phyloP scores from a whole-genome alignment of 192 early-diverging fungal genomes.

The Powellomyces hirtus region DNA sequence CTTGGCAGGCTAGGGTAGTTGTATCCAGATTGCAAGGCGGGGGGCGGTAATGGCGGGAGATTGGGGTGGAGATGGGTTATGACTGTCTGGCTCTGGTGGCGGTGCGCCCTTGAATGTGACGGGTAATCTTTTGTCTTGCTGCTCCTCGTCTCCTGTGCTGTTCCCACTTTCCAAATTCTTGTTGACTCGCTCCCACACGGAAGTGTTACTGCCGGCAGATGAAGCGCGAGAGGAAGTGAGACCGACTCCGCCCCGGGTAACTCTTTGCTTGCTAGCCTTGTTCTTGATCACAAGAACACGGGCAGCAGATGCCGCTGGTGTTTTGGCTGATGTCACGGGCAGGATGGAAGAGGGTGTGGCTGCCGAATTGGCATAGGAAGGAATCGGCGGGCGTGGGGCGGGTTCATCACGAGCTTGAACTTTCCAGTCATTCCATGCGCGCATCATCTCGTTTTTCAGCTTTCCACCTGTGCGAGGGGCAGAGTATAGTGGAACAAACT shows the following conservation, averaged over 20 bases:
- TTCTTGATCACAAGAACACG: slow-evolving; percentile 63
- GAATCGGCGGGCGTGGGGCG: not conserved
- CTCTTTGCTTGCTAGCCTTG: not conserved
- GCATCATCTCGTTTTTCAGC: slow-evolving; percentile 60
- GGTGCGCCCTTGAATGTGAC: slow-evolving; percentile 15
- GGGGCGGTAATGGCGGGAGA: slow-evolving; percentile 2
- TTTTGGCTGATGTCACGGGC: slow-evolving; percentile 11
- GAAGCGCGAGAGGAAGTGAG: no score
- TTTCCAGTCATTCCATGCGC: slow-evolving; percentile 68
- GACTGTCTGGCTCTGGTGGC: not conserved
- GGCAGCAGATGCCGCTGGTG: slow-evolving; percentile 35
- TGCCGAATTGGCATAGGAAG: slow-evolving; percentile 11
- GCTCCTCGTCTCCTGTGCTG: not conserved
- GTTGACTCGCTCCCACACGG: slow-evolving; percentile 26
- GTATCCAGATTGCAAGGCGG: no score
- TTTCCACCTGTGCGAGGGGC: slow-evolving; percentile 48
- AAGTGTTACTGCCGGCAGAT: slow-evolving; percentile 20
- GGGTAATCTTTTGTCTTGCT: slow-evolving; percentile 3
- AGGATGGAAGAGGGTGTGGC: slow-evolving; percentile 32
- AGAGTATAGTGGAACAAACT: slow-evolving; percentile 51
- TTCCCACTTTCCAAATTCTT: not conserved
- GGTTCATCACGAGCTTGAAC: slow-evolving; percentile 38
- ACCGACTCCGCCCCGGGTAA: no score
- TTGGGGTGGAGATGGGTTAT: not conserved
- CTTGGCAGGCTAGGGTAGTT: not conserved